These are phyloP conservation scores for Phytophthora litchii DNA, from an alignment of 352 stramenopile species.

Conservation along the genomic window DNA sequence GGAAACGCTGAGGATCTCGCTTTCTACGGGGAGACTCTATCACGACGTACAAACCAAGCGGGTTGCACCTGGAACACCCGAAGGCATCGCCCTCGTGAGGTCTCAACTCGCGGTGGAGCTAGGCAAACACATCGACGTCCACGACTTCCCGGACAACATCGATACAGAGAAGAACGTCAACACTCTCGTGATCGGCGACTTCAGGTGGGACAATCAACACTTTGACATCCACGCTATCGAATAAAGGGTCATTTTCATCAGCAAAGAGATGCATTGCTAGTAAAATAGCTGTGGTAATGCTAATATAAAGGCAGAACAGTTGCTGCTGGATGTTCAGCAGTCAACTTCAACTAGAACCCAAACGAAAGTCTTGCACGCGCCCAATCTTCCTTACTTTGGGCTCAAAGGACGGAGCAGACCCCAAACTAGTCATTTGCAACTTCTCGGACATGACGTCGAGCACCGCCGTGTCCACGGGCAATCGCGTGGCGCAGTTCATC, in stretches of 20 bases:
- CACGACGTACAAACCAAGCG: constrained; percentile 66
- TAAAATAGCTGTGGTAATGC: too few relatives aligned
- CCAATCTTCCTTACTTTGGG: constrained; percentile 6
- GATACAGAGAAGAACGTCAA: constrained; percentile 9
- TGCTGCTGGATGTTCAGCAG: too few relatives aligned
- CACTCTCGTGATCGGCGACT: constrained; percentile 45
- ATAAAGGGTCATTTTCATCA: constrained; percentile 12
- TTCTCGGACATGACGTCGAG: constrained; percentile 14
- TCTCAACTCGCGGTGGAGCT: constrained; percentile 84
- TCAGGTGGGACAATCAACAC: constrained; percentile 51
- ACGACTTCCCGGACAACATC: constrained; percentile 35
- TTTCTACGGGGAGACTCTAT: constrained; percentile 73
- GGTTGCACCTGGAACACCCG: constrained; percentile 31
- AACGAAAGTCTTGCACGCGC: neutral
- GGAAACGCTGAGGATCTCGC: constrained; percentile 60
- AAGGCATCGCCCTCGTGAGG: constrained; percentile 57
- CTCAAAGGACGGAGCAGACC: neutral
- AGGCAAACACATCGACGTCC: constrained; percentile 57
- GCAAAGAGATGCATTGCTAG: too few relatives aligned
- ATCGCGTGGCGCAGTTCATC: constrained; percentile 69
- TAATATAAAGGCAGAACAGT: too few relatives aligned
- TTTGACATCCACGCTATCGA: constrained; percentile 56
- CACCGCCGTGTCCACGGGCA: constrained; percentile 46
- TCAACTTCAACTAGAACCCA: constrained; percentile 22
- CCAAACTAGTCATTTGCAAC: constrained; percentile 19